Percentiles rank a stretch among this genome's conserved stretches.
phyloP scores from a whole-genome alignment of 169 alveolate genomes.

The Plasmodium vivax region DNA sequence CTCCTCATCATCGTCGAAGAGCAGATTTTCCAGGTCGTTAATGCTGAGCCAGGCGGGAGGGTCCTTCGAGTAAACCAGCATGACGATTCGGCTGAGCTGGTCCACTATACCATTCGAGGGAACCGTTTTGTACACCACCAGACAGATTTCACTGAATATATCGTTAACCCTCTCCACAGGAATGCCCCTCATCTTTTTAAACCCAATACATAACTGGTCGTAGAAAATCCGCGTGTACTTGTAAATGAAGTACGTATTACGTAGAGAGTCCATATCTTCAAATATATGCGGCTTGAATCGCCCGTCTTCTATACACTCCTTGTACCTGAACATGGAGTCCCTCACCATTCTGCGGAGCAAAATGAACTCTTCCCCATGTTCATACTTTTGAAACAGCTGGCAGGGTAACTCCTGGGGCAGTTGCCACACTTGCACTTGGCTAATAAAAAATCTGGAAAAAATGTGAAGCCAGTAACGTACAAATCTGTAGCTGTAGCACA shows the following conservation, averaged over 20 bases:
- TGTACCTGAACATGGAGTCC: neutral
- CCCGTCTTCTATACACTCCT: neutral
- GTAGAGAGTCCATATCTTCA: neutral
- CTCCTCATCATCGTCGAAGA: neutral
- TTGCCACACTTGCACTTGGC: neutral
- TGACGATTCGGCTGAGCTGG: neutral
- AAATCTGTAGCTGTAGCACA: neutral
- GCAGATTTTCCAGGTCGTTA: neutral
- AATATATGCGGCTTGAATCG: neutral
- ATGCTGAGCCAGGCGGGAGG: neutral
- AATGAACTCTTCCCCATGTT: neutral
- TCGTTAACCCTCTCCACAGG: neutral
- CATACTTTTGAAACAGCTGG: neutral
- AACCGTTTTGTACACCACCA: neutral
- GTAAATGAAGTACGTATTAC: neutral
- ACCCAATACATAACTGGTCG: neutral
- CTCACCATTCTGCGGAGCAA: neutral
- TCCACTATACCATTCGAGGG: neutral
- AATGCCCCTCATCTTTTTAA: neutral
- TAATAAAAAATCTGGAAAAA: neutral
- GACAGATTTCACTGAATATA: neutral
- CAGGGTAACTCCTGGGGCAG: neutral
- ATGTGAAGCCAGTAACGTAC: neutral
- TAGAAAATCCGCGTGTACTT: neutral
- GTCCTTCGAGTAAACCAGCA: neutral